Conservation (phyloP, 345 rosid species). For the Gossypium mustelinum region DNA sequence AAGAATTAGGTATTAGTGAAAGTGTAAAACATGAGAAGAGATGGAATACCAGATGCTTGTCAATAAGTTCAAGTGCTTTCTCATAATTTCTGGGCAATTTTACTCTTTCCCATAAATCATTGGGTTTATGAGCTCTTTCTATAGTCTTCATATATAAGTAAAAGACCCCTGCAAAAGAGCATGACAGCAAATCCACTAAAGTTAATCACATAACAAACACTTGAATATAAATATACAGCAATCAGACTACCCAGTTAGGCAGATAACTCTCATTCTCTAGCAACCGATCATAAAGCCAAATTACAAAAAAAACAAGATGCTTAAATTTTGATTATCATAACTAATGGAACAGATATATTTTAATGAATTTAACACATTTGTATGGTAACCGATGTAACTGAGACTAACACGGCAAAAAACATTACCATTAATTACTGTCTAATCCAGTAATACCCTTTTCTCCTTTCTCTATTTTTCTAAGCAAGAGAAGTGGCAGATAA, state of each 20-base stretch:
- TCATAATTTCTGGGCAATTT: constrained; percentile 84
- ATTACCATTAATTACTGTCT: background rate
- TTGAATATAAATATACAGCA: background rate
- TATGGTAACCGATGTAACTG: background rate
- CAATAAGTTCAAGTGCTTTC: constrained; percentile 85
- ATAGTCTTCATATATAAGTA: constrained; percentile 91
- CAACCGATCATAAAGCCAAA: background rate
- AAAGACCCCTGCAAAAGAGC: constrained; percentile 61
- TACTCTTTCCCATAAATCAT: constrained; percentile 85
- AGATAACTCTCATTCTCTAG: background rate
- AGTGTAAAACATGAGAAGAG: background rate
- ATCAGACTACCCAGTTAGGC: background rate
- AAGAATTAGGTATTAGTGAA: background rate
- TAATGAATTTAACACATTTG: background rate
- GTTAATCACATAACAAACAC: background rate
- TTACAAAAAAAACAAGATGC: background rate
- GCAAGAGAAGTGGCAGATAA: background rate
- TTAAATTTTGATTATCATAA: background rate
- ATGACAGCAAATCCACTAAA: constrained; percentile 1
- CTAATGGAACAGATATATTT: background rate
- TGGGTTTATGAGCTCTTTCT: constrained; percentile 93
- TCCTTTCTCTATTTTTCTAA: background rate
- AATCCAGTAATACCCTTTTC: background rate
- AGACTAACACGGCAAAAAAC: background rate
- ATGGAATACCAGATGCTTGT: constrained; percentile 72